phyloP scores from a whole-genome alignment of 2,329 filamentous ascomycete genomes.

The Sporothrix euskadiensis region DNA sequence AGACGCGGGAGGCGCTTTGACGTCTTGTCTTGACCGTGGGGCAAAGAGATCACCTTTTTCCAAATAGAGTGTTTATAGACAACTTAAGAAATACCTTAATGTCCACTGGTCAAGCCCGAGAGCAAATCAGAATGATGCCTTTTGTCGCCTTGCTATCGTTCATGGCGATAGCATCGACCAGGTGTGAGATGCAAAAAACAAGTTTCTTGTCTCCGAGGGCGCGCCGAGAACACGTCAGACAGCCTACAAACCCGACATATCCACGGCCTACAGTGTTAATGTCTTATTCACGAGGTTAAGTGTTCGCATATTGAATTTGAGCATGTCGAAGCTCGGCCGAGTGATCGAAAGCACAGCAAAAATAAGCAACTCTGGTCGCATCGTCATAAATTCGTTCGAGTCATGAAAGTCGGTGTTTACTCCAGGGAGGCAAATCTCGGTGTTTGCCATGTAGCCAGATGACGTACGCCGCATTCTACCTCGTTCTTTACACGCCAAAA shows the following conservation, averaged over 20 bases:
- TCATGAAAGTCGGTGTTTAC: not conserved
- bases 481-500: not conserved
- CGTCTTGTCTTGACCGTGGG: not conserved
- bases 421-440: not conserved
- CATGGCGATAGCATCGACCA: not conserved
- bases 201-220: constrained; percentile 3
- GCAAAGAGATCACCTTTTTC: not conserved
- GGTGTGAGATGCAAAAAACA: not conserved
- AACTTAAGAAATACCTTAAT: not conserved
- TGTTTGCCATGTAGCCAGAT: not conserved
- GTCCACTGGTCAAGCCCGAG: not conserved
- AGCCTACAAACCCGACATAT: not conserved
- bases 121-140: constrained; percentile 2
- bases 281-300: not conserved
- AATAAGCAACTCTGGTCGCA: not conserved
- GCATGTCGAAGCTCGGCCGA: constrained; percentile 8
- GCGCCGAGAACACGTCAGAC: not conserved
- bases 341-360: not conserved
- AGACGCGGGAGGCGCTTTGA: constrained; percentile 2
- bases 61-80: not conserved
- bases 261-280: not conserved
- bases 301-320: not conserved
- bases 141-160: constrained; percentile 12
- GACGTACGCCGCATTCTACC: not conserved
- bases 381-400: not conserved